Conservation (phyloP, 768 basidiomycete genomes). For the Termitomyces titanicus region DNA sequence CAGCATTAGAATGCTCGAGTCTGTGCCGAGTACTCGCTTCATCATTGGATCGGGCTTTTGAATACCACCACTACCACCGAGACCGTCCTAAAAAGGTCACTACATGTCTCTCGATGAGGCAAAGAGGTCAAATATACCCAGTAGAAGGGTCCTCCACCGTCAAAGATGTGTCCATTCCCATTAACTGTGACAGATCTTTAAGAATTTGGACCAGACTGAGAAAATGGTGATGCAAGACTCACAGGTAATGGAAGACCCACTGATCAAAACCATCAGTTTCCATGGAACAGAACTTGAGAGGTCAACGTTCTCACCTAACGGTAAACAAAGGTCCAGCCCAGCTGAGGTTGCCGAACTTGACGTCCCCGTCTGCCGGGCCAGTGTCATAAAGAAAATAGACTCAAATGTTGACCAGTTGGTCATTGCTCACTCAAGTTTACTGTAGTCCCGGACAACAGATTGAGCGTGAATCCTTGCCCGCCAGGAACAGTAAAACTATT, state of each 20-base stretch:
- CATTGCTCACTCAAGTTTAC: conserved; percentile 52
- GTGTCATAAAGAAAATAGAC: neutral
- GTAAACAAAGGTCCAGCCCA: conserved; percentile 56
- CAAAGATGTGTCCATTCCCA: conserved; percentile 37
- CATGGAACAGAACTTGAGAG: neutral
- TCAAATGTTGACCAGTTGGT: neutral
- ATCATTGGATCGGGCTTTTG: conserved; percentile 41
- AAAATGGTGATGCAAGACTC: conserved; percentile 12
- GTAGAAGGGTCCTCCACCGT: conserved; percentile 41
- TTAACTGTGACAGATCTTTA: conserved; percentile 25
- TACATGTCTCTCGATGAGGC: neutral
- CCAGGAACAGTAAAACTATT: conserved; percentile 54
- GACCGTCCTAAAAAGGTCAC: conserved; percentile 31
- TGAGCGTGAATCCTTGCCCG: conserved; percentile 46
- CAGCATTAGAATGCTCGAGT: neutral
- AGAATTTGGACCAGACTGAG: neutral
- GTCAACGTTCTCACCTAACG: conserved; percentile 33
- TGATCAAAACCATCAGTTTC: conserved; percentile 12
- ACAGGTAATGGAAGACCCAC: conserved; percentile 50
- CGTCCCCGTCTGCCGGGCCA: conserved; percentile 50
- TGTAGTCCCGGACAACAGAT: conserved; percentile 43
- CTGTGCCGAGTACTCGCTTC: conserved; percentile 25
- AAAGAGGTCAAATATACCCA: conserved; percentile 26
- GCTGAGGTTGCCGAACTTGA: conserved; percentile 47
- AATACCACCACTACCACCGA: conserved; percentile 34